Evolutionary conservation across 1,284 basidiomycete genomes (phyloP).

Genomic region (Sphaerobolus stellatus): DNA sequence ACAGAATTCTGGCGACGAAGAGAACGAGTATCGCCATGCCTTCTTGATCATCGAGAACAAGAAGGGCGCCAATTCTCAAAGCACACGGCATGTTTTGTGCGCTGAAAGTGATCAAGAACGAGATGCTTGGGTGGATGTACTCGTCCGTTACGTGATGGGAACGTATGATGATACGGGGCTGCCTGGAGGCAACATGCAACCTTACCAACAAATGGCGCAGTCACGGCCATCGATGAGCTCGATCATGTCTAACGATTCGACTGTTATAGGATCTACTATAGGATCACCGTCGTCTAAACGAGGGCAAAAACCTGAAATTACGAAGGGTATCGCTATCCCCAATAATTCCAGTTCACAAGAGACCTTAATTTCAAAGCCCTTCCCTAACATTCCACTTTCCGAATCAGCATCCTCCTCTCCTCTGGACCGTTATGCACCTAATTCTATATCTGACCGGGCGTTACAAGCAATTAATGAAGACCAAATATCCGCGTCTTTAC

Average conservation of each 20-base stretch:
- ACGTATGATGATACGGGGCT: conserved; percentile 54
- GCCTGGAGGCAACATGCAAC: too few relatives aligned
- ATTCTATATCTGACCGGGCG: conserved; percentile 36
- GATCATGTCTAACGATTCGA: conserved; percentile 34
- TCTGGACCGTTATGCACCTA: conserved; percentile 38
- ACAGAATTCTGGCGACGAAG: conserved; percentile 62
- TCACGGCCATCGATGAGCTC: conserved; percentile 64
- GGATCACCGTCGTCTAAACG: conserved; percentile 31
- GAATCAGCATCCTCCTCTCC: conserved; percentile 38
- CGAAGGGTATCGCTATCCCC: conserved; percentile 56
- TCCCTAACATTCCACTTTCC: conserved; percentile 44
- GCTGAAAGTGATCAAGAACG: conserved; percentile 93
- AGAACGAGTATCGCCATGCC: conserved; percentile 93
- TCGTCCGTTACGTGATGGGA: conserved; percentile 81
- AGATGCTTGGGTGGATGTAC: conserved; percentile 92
- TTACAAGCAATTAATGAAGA: conserved; percentile 54
- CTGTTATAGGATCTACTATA: conserved; percentile 35
- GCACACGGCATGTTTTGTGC: conserved; percentile 88
- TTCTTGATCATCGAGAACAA: conserved; percentile 93
- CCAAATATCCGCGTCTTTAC: conserved; percentile 58
- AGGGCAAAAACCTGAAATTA: conserved; percentile 64
- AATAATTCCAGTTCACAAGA: conserved; percentile 59
- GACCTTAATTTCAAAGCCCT: conserved; percentile 59
- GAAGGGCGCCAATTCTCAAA: conserved; percentile 66
- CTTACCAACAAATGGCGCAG: conserved; percentile 35